A percentile compares a stretch with the other conserved stretches of the same genome.
phyloP scores from a whole-genome alignment of 257 asterid genomes.

The Ligustrum vulgare region DNA sequence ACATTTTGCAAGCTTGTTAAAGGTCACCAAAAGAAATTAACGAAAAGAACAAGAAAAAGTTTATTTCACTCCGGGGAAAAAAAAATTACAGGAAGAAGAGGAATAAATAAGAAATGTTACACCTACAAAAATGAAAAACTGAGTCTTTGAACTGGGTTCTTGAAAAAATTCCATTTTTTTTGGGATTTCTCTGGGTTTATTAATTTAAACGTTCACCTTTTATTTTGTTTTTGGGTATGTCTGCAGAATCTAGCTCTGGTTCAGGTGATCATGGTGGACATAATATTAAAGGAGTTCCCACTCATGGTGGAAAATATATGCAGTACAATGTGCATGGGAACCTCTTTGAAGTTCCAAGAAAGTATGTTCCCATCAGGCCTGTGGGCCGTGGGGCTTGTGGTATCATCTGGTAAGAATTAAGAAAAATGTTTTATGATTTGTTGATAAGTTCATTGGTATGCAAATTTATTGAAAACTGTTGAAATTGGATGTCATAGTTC shows the following conservation, averaged over 20 bases:
- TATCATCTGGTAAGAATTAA: constrained; percentile 60
- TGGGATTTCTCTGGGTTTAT: background rate
- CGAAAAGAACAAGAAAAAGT: background rate
- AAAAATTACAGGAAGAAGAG: background rate
- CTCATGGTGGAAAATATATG: constrained; percentile 70
- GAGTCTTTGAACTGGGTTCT: constrained; percentile 33
- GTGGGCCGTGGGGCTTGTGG: constrained; percentile 90
- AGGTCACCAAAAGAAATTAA: constrained; percentile 2
- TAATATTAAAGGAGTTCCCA: constrained; percentile 53
- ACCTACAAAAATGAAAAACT: constrained; percentile 17
- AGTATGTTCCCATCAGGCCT: constrained; percentile 72
- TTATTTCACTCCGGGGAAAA: constrained; percentile 23
- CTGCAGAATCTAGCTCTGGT: constrained; percentile 60
- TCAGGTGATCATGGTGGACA: constrained; percentile 65
- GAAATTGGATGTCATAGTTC: background rate
- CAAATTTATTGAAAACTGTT: background rate
- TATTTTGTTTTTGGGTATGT: constrained; percentile 28
- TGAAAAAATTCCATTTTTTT: constrained; percentile 3
- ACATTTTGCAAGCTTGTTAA: background rate
- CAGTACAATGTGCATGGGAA: constrained; percentile 81
- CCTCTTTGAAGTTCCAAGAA: constrained; percentile 71
- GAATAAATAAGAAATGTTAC: constrained; percentile 30
- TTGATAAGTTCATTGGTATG: background rate
- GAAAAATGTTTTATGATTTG: background rate
- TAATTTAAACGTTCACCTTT: background rate